A percentile compares a stretch with the other conserved stretches of the same genome.
phyloP scores from a whole-genome alignment of 208 protist genomes.

The Endotrypanum monterogeii region DNA sequence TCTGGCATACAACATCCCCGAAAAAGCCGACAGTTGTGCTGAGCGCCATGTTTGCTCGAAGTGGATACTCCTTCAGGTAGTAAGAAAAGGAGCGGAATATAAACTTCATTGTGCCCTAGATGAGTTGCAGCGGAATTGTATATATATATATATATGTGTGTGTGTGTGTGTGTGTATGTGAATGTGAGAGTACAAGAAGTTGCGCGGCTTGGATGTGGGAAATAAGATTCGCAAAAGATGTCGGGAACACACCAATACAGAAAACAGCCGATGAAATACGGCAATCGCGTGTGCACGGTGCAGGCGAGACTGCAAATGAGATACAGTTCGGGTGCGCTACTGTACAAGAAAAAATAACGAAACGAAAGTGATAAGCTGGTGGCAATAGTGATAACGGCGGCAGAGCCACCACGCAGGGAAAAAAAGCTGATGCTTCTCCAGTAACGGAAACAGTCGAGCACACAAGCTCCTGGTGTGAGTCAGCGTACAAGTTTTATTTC shows the following conservation, averaged over 20 bases:
- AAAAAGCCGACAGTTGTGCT: constrained; percentile 65
- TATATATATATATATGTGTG: not conserved
- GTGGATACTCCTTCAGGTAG: constrained; percentile 54
- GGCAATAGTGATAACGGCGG: not conserved
- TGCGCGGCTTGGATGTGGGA: not conserved
- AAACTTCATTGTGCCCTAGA: constrained; percentile 26
- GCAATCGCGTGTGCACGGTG: not conserved
- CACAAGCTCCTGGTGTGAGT: not conserved
- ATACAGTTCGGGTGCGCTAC: not conserved
- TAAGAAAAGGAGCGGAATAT: constrained; percentile 49
- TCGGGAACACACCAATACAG: not conserved
- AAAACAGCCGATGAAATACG: not conserved
- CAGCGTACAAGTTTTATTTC: no score
- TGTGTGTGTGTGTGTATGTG: constrained; percentile 23
- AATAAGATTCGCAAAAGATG: not conserved
- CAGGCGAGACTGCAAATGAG: not conserved
- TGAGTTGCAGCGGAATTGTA: not conserved
- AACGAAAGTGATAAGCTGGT: not conserved
- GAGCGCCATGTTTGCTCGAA: constrained; percentile 58
- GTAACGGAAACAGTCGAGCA: not conserved
- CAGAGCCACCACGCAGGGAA: not conserved
- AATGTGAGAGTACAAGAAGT: not conserved
- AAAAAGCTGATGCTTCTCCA: not conserved
- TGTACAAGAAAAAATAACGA: not conserved
- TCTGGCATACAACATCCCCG: constrained; percentile 74